Percentiles rank a stretch among this genome's conserved stretches.
These are phyloP conservation scores for Cercospora sp. DNA, from an alignment of 2,329 filamentous ascomycete species.

Conservation along the genomic window DNA sequence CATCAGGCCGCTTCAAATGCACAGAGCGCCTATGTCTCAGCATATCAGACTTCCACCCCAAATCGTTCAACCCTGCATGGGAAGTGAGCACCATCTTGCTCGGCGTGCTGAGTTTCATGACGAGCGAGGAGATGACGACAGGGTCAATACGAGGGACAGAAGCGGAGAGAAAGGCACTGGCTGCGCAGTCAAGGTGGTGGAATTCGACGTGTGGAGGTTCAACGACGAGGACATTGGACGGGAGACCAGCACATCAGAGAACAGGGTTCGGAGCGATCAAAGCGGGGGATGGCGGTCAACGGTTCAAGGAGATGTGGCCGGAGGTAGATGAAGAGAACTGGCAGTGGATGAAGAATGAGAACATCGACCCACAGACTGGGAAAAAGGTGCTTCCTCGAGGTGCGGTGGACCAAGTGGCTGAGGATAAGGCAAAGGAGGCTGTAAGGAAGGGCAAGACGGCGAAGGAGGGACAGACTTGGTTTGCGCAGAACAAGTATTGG, in stretches of 20 bases:
- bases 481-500: conserved; percentile 75
- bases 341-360: conserved; percentile 84
- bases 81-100: conserved; percentile 96
- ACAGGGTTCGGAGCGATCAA: conserved; percentile 79
- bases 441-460: conserved; percentile 78
- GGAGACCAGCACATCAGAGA: conserved; percentile 40
- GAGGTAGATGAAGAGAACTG: conserved; percentile 87
- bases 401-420: conserved; percentile 65
- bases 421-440: conserved; percentile 63
- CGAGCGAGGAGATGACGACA: conserved; percentile 96
- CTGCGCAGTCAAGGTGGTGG: conserved; percentile 85
- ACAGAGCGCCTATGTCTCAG: conserved; percentile 89
- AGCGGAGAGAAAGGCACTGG: conserved; percentile 74
- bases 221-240: conserved; percentile 50
- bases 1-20: conserved; percentile 90
- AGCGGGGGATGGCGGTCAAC: conserved; percentile 86
- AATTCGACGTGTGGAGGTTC: conserved; percentile 90
- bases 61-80: conserved; percentile 98
- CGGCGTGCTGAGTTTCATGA: conserved; percentile 95
- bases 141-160: conserved; percentile 79
- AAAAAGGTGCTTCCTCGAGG: conserved; percentile 46
- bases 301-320: conserved; percentile 87
- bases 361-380: conserved; percentile 76
- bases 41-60: conserved; percentile 96
- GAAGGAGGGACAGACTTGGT: conserved; percentile 79